Conservation (phyloP, 768 basidiomycete species). For the Antrodiella citrinella region DNA sequence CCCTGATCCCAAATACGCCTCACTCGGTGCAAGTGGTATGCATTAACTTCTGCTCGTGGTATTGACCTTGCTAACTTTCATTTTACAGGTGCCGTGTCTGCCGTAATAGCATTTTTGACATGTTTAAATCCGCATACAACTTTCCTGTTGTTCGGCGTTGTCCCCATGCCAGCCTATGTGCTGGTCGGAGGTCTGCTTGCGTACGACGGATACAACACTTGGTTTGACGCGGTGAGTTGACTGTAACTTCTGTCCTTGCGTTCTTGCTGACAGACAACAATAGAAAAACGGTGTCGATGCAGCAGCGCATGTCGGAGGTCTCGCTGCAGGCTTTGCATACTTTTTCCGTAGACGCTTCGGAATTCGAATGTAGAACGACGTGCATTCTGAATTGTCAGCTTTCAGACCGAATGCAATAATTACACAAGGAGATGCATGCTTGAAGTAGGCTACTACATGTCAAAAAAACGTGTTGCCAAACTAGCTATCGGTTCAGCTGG, state of each 20-base stretch:
- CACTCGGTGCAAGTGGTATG: constrained; percentile 72
- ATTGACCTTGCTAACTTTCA: background rate
- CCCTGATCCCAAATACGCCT: constrained; percentile 23
- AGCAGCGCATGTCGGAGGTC: constrained; percentile 63
- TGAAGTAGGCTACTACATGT: background rate
- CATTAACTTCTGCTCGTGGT: no score
- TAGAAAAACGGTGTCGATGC: constrained; percentile 50
- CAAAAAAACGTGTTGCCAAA: background rate
- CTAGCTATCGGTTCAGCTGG: background rate
- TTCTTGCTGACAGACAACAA: background rate
- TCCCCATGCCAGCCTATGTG: constrained; percentile 76
- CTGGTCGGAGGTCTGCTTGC: constrained; percentile 59
- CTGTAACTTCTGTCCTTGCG: background rate
- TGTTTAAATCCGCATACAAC: constrained; percentile 57
- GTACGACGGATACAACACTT: constrained; percentile 41
- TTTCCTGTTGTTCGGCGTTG: constrained; percentile 66
- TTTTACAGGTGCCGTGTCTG: constrained; percentile 65
- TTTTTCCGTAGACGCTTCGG: constrained; percentile 23
- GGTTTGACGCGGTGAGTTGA: constrained; percentile 29
- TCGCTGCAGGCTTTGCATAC: constrained; percentile 53
- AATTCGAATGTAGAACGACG: constrained; percentile 8
- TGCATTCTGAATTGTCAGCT: background rate
- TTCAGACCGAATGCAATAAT: background rate
- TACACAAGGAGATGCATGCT: background rate
- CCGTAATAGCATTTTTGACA: constrained; percentile 63